A percentile compares a stretch with the other conserved stretches of the same genome.
phyloP scores from a whole-genome alignment of 805 yeast species.

The Yarrowia keelungensis region DNA sequence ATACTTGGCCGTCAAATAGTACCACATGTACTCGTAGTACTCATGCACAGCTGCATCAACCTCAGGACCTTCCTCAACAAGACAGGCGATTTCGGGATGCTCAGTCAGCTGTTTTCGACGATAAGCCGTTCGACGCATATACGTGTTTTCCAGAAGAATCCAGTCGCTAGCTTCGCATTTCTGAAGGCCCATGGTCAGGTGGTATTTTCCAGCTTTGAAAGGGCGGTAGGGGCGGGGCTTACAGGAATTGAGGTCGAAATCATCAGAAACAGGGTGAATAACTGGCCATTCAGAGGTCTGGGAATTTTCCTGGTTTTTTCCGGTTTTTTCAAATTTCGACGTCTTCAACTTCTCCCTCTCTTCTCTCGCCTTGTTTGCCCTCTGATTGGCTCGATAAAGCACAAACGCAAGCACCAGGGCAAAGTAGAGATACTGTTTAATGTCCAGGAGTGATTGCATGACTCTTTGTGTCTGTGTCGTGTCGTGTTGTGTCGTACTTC shows the following conservation, averaged over 20 bases:
- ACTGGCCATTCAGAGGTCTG: too few species aligned
- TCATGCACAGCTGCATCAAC: constrained; percentile 56
- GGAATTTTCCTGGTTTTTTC: not conserved
- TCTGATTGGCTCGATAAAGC: constrained; percentile 4
- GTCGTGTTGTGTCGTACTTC: not conserved
- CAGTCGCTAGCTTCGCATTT: constrained; percentile 60
- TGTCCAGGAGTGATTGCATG: not conserved
- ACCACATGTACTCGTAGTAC: constrained; percentile 55
- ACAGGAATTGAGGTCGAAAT: not conserved
- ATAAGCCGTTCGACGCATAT: constrained; percentile 55
- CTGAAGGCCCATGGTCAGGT: constrained; percentile 68
- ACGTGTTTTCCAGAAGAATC: constrained; percentile 68
- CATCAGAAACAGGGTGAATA: not conserved
- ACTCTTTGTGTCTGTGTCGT: not conserved
- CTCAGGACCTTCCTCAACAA: constrained; percentile 47
- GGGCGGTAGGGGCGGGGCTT: constrained; percentile 53
- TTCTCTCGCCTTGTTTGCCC: constrained; percentile 9
- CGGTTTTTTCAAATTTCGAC: too few species aligned
- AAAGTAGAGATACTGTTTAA: constrained; percentile 7
- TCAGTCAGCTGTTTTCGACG: constrained; percentile 50
- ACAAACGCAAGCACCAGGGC: constrained; percentile 21
- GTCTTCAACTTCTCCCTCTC: not conserved
- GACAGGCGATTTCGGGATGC: constrained; percentile 47
- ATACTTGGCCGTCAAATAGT: constrained; percentile 57
- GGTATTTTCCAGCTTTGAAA: constrained; percentile 67